Evolutionary conservation across 352 stramenopile species (phyloP).

Genomic region (Globisporangium paddicum): DNA sequence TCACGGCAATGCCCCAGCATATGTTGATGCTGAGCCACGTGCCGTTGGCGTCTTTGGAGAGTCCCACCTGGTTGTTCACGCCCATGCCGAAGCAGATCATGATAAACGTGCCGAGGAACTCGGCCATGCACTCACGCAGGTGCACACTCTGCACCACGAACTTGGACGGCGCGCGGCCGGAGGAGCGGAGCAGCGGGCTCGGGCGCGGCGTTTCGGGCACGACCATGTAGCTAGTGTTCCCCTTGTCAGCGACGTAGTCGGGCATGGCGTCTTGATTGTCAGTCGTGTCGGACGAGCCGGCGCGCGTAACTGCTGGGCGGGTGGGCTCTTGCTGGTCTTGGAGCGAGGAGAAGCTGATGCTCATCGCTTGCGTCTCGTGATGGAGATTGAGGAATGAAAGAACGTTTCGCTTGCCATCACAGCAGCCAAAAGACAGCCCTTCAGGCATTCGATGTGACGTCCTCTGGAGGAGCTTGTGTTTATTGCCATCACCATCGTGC

Average conservation of each 20-base stretch:
- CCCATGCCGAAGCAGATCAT: constrained; percentile 65
- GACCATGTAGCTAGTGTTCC: constrained; percentile 10
- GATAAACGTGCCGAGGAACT: constrained; percentile 58
- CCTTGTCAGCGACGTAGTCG: constrained; percentile 10
- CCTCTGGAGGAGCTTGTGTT: no score
- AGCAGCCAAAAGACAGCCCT: no score
- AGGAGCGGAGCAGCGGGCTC: neutral
- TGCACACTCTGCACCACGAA: constrained; percentile 23
- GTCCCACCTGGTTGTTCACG: constrained; percentile 56
- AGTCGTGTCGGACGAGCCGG: constrained; percentile 10
- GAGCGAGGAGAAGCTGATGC: neutral
- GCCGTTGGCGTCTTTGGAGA: constrained; percentile 44
- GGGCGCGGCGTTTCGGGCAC: constrained; percentile 2
- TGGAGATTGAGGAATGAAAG: no score
- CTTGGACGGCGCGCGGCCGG: neutral
- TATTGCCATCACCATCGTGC: no score
- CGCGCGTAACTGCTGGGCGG: neutral
- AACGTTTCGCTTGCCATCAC: no score
- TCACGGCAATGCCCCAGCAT: constrained; percentile 66
- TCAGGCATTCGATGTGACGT: no score
- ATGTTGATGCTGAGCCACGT: constrained; percentile 70
- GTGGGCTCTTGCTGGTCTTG: neutral
- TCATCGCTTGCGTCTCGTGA: no score
- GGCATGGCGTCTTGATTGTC: constrained; percentile 11
- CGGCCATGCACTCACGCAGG: constrained; percentile 55